These are phyloP conservation scores for Cucumis melo DNA, from an alignment of 306 rosid genomes.

Conservation along the genomic window DNA sequence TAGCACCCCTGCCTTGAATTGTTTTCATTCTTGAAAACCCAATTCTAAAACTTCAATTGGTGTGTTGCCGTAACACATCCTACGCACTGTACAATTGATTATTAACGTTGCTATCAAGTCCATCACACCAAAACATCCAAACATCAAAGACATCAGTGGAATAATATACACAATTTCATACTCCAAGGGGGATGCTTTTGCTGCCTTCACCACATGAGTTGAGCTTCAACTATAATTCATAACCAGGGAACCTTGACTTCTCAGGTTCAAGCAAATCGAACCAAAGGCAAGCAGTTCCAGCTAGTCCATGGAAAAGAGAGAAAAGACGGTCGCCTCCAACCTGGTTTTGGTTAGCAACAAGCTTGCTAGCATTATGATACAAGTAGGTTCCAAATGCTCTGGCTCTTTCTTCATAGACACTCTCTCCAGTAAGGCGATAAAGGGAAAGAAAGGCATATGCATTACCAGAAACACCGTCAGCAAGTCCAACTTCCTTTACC, in stretches of 20 bases:
- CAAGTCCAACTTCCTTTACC: conserved; percentile 71
- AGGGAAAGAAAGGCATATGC: conserved; percentile 77
- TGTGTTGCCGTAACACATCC: neutral
- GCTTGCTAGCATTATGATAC: conserved; percentile 32
- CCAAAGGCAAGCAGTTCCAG: conserved; percentile 77
- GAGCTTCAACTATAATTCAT: conserved; percentile 37
- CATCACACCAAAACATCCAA: neutral
- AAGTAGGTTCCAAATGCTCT: conserved; percentile 57
- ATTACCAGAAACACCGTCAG: conserved; percentile 75
- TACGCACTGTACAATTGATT: neutral
- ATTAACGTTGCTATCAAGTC: neutral
- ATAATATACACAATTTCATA: neutral
- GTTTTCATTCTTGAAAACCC: neutral
- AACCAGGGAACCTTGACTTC: conserved; percentile 70
- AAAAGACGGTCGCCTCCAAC: conserved; percentile 19
- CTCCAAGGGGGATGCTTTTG: neutral
- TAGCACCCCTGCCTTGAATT: neutral
- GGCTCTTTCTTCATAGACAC: conserved; percentile 61
- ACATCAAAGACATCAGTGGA: neutral
- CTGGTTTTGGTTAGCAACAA: conserved; percentile 3
- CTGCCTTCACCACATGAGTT: neutral
- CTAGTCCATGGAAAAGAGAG: conserved; percentile 81
- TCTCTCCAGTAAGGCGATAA: conserved; percentile 48
- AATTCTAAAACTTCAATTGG: neutral
- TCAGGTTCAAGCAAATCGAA: conserved; percentile 52